Evolutionary conservation across 192 early-diverging fungal genomes (phyloP), one percentile per base, ranked within the genome.

Genomic region (Diversispora eburnea): DNA sequence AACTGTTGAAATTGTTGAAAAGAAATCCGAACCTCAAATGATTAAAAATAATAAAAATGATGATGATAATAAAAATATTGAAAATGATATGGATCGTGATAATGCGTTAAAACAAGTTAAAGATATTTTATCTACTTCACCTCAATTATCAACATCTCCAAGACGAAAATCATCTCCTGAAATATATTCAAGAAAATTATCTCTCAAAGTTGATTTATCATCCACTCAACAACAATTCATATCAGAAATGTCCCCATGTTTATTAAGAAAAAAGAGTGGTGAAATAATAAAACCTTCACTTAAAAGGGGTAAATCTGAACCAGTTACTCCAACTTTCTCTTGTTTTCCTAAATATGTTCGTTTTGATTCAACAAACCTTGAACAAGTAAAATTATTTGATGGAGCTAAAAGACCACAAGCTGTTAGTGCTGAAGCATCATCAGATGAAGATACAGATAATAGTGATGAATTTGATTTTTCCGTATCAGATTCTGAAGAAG

Each of bases 341-440:
- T 33, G 2, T 33, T 76, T 76, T 39, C 81, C 81, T 25, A 87
- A 88, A 77, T 88, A 81, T 48, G 91, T 92, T 17, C 88, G 87
- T 65, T 92, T 92, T 80, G 79, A 87, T 41, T 0, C 25, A 33
- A 63, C 83, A 10, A 84, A 92, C 48, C 80, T 92, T 43, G 88
- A 92, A 76, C 85, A 87, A 63, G 83, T 92, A 61, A 85, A 86
- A 52, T 83, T 88, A 61, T 92, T 92, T 80, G 82, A 88, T 57
- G 89, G 90, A 81, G 84, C 78, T 10, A 85, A 92, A 82, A 86
- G 79, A 67, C 89, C 91, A 12, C 76, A 73, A 33, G 77, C 83
- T 22, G 87, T 86, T 3, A 62, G 81, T 65, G 76, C 45, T 2
- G 72, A 73, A 7, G 72, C 4, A 8, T 63, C 76, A 2, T 82